Evolutionary conservation across 768 basidiomycete species (phyloP), one percentile per base, ranked within the genome.

Genomic region (Podaxis sp.): DNA sequence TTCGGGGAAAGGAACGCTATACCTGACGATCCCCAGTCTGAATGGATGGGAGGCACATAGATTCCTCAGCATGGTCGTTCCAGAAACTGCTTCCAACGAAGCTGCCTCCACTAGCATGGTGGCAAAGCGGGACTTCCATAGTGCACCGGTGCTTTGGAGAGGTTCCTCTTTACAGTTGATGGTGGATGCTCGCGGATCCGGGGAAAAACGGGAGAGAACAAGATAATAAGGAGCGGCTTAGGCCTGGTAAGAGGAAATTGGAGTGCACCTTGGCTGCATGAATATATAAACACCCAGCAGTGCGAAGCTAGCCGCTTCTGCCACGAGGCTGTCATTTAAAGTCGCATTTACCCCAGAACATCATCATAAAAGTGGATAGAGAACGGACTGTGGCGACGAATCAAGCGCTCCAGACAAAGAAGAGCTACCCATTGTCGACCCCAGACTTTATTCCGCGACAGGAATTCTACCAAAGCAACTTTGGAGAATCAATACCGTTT

Each of bases 281-380:
- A n/a, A 46, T 62, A 62, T 56, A 62, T 56, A 62, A 36, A 28
- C 41, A 46, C 20, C 33, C 24, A 49, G 13, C 17, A 55, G 38
- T 54, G 46, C 54, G 61, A 62, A 62, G 61, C 46, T 37, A 37
- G 36, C 46, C 30, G 61, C 61, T 62, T 62, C 54, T 38, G 33
- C 54, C 61, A 62, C 51, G 61, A 62, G 61, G 61, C 54, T 62
- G 61, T 62, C 61, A 62, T 4, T 49, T 56, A 56, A 40, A 28
- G 61, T 56, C 46, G 46, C 48, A 62, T 56, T 62, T 62, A 50
- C 54, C 40, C 54, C 44, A 62, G 61, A 56, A 50, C 61, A 62
- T 62, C 48, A 50, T 49, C 54, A 38, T 36, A 60, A 36, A 22
- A 36, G 40, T 44, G 36, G 17, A 46, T 62, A 15, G 26, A 33